Percentiles rank a stretch among this genome's conserved stretches.
phyloP scores from a whole-genome alignment of 192 early-diverging fungal genomes.

The Chytriomyces hyalinus region DNA sequence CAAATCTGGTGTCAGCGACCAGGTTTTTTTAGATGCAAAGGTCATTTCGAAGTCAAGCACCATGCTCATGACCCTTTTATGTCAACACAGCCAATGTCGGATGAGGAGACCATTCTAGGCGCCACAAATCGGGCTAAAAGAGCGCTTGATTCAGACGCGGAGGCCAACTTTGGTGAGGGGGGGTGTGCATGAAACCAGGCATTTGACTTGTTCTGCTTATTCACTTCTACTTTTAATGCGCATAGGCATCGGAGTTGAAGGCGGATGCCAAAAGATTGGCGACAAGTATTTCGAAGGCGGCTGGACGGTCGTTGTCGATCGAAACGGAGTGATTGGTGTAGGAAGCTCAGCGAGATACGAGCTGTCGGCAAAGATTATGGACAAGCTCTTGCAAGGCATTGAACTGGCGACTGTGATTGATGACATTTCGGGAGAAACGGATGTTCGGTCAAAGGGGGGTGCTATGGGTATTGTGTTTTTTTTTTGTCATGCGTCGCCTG shows the following conservation, averaged over 20 bases:
- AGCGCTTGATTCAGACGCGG: conserved; percentile 13
- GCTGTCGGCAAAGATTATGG: conserved; percentile 42
- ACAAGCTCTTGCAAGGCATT: conserved; percentile 22
- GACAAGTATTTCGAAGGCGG: conserved; percentile 40
- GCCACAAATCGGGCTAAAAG: conserved; percentile 39
- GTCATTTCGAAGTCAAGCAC: not conserved
- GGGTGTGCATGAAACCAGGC: too few species aligned
- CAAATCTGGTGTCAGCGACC: conserved; percentile 32
- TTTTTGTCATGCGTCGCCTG: not conserved
- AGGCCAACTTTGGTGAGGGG: conserved; percentile 35
- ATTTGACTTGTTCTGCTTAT: too few species aligned
- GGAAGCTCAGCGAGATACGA: conserved; percentile 42
- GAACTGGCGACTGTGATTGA: conserved; percentile 44
- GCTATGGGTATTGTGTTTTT: conserved; percentile 36
- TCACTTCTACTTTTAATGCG: not conserved
- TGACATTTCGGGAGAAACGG: conserved; percentile 31
- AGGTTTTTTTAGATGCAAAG: conserved; percentile 8
- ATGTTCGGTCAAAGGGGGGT: conserved; percentile 30
- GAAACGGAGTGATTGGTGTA: conserved; percentile 27
- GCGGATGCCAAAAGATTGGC: conserved; percentile 37
- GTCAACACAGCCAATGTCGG: conserved; percentile 35
- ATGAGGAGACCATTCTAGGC: conserved; percentile 41
- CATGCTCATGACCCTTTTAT: not conserved
- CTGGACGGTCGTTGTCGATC: conserved; percentile 40
- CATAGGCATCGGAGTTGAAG: conserved; percentile 42